Evolutionary conservation across 805 yeast species (phyloP).

Genomic region (Yarrowia phangngaensis): DNA sequence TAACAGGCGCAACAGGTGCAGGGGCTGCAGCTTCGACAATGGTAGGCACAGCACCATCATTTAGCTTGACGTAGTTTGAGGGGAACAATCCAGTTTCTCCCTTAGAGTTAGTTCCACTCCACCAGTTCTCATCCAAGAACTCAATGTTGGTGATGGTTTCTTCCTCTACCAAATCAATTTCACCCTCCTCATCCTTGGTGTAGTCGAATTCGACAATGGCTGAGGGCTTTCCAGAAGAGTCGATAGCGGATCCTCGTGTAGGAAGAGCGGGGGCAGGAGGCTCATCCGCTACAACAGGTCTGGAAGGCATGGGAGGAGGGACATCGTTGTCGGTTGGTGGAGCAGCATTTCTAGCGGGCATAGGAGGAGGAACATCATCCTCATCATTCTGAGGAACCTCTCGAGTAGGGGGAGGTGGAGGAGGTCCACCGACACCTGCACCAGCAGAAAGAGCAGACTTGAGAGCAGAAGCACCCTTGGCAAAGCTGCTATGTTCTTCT

Average conservation of each 20-base stretch:
- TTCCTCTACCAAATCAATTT: conserved; percentile 62
- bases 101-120: conserved; percentile 73
- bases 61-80: conserved; percentile 66
- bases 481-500: conserved; percentile 26
- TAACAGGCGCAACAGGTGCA: conserved; percentile 29
- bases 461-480: conserved; percentile 27
- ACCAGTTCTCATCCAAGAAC: conserved; percentile 75
- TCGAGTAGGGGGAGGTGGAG: conserved; percentile 28
- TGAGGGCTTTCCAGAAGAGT: conserved; percentile 34
- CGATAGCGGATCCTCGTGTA: conserved; percentile 31
- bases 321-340: conserved; percentile 27
- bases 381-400: conserved; percentile 29
- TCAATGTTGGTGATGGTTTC: conserved; percentile 64
- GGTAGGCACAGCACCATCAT: conserved; percentile 39
- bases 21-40: conserved; percentile 29
- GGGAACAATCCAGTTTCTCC: conserved; percentile 91
- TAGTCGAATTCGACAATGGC: conserved; percentile 85
- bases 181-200: conserved; percentile 71
- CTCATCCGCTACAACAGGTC: conserved; percentile 19
- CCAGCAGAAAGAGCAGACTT: conserved; percentile 31
- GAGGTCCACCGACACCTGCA: conserved; percentile 27
- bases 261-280: conserved; percentile 33
- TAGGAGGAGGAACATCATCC: conserved; percentile 34
- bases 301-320: conserved; percentile 27
- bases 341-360: conserved; percentile 29